phyloP scores from a whole-genome alignment of 768 basidiomycete species.

The Tulasnella sp. region DNA sequence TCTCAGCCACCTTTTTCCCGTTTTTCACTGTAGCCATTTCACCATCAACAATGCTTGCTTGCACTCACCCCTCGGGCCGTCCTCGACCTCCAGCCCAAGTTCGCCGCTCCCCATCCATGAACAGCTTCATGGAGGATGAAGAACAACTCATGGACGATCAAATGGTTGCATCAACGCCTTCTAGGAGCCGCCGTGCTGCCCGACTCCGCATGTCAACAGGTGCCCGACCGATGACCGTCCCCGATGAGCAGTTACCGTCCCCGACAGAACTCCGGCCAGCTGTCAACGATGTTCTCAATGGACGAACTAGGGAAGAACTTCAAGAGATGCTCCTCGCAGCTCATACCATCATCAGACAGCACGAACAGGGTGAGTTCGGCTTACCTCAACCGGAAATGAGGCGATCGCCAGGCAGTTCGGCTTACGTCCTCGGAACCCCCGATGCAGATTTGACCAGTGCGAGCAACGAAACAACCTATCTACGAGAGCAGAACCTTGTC shows the following conservation, averaged over 20 bases:
- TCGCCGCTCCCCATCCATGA: not conserved
- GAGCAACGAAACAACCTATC: slow-evolving; percentile 18
- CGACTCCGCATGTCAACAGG: not conserved
- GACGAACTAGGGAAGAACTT: slow-evolving; percentile 69
- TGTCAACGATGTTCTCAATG: slow-evolving; percentile 33
- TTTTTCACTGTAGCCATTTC: not conserved
- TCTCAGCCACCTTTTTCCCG: not conserved
- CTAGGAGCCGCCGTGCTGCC: not conserved
- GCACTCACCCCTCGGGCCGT: not conserved
- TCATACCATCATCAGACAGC: slow-evolving; percentile 67
- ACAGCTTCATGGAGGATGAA: not conserved
- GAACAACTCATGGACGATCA: not conserved
- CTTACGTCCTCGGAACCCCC: slow-evolving; percentile 22
- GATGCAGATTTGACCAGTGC: slow-evolving; percentile 11
- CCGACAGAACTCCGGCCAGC: slow-evolving; percentile 14
- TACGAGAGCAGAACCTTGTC: slow-evolving; percentile 52
- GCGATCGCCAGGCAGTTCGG: not conserved
- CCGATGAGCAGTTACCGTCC: not conserved
- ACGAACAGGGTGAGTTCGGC: slow-evolving; percentile 61
- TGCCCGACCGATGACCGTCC: not conserved
- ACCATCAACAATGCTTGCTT: not conserved
- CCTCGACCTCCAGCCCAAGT: not conserved
- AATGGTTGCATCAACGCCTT: not conserved
- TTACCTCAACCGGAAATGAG: slow-evolving; percentile 5
- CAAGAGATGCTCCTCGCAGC: slow-evolving; percentile 66